phyloP scores from a whole-genome alignment of 148 eudicot genomes.

The Limonium bicolor region DNA sequence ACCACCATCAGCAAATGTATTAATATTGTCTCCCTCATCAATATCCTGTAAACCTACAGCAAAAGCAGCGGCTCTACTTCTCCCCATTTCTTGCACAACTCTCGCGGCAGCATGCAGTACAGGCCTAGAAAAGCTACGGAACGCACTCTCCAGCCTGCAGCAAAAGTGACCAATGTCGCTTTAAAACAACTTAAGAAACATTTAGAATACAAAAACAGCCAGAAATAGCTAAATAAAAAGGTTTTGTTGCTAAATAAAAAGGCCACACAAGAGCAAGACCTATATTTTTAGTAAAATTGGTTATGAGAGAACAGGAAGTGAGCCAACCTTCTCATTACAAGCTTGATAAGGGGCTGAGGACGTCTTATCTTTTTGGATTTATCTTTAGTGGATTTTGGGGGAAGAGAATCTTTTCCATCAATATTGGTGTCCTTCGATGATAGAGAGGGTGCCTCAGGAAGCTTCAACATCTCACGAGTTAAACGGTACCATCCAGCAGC shows the following conservation, averaged over 20 bases:
- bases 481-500: conserved; percentile 98
- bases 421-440: conserved; percentile 45
- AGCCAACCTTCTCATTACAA: conserved; percentile 89
- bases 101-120: conserved; percentile 93
- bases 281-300: too few species aligned
- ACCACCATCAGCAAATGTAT: conserved; percentile 41
- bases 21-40: conserved; percentile 82
- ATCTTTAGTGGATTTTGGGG: conserved; percentile 61
- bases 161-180: too few species aligned
- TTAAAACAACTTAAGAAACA: too few species aligned
- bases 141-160: conserved; percentile 84
- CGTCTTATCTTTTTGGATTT: conserved; percentile 74
- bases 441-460: conserved; percentile 86
- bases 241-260: neutral
- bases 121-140: conserved; percentile 90
- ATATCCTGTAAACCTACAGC: conserved; percentile 81
- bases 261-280: neutral
- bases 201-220: too few species aligned
- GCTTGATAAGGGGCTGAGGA: conserved; percentile 90
- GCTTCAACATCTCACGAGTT: conserved; percentile 84
- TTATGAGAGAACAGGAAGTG: conserved; percentile 2
- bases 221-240: too few species aligned
- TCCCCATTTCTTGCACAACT: conserved; percentile 99
- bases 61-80: conserved; percentile 99
- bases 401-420: conserved; percentile 43